phyloP scores from a whole-genome alignment of 257 asterid species.

The Nicotiana tomentosiformis region DNA sequence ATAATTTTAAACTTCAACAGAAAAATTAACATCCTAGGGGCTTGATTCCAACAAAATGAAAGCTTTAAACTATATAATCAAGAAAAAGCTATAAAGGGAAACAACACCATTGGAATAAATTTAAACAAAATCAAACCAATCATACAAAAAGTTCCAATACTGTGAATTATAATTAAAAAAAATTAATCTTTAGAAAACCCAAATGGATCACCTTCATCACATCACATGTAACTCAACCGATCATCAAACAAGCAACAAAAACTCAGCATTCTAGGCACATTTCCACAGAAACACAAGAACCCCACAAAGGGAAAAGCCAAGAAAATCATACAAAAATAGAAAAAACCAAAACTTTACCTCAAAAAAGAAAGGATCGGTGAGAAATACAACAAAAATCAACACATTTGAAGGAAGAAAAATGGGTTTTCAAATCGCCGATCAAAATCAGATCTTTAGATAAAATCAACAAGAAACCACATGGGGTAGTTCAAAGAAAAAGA shows the following conservation, averaged over 20 bases:
- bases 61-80: background rate
- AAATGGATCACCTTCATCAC: constrained; percentile 8
- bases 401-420: background rate
- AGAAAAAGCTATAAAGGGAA: background rate
- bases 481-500: background rate
- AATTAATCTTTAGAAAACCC: background rate
- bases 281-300: background rate
- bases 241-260: constrained; percentile 26
- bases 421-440: constrained; percentile 2
- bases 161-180: background rate
- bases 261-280: constrained; percentile 9
- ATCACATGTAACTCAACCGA: constrained; percentile 17
- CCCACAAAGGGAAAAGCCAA: background rate
- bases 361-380: constrained; percentile 42
- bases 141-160: background rate
- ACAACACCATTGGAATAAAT: background rate
- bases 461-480: background rate
- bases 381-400: constrained; percentile 3
- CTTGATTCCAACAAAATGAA: background rate
- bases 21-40: background rate
- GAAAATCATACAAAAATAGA: background rate
- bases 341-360: constrained; percentile 14
- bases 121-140: background rate
- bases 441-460: constrained; percentile 6
- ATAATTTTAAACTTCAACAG: background rate